phyloP scores from a whole-genome alignment of 1,284 basidiomycete genomes.

The Ustanciosporium gigantosporum region DNA sequence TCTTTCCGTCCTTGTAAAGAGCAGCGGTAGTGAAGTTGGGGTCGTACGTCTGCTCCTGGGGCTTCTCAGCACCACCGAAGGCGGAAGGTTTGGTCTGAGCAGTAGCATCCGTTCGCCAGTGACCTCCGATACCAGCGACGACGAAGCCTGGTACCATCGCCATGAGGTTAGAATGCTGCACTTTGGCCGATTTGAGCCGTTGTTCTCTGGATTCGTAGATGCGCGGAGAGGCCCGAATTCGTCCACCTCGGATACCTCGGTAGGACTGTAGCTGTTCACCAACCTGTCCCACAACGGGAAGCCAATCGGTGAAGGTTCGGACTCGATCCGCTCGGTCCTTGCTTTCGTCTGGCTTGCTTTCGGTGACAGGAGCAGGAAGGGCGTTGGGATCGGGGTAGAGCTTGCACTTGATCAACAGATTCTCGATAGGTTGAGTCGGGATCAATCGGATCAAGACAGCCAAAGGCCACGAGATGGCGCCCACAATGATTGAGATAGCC shows the following conservation, averaged over 20 bases:
- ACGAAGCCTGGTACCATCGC: slow-evolving; percentile 60
- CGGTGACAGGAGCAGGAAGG: slow-evolving; percentile 67
- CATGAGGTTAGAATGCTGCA: slow-evolving; percentile 74
- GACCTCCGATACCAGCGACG: slow-evolving; percentile 49
- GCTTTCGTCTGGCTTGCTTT: slow-evolving; percentile 19
- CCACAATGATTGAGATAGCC: slow-evolving; percentile 87
- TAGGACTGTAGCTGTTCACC: slow-evolving; percentile 48
- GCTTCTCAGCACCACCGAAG: neutral
- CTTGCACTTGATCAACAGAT: slow-evolving; percentile 70
- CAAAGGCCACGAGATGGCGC: slow-evolving; percentile 82
- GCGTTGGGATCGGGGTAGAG: slow-evolving; percentile 72
- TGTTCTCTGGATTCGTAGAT: slow-evolving; percentile 54
- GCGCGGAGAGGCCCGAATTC: slow-evolving; percentile 68
- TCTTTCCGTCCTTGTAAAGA: slow-evolving; percentile 66
- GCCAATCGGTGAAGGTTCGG: slow-evolving; percentile 69
- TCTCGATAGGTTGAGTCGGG: slow-evolving; percentile 80
- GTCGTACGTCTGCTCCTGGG: slow-evolving; percentile 4
- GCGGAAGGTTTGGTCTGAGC: neutral
- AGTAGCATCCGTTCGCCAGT: slow-evolving; percentile 63
- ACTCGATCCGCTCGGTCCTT: slow-evolving; percentile 63
- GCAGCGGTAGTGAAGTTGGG: slow-evolving; percentile 24
- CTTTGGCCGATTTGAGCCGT: slow-evolving; percentile 55
- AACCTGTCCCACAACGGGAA: slow-evolving; percentile 70
- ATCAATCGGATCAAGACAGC: slow-evolving; percentile 79
- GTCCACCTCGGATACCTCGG: slow-evolving; percentile 66